phyloP scores from a whole-genome alignment of 2,329 filamentous ascomycete genomes.

The Fusarium incarnatum region DNA sequence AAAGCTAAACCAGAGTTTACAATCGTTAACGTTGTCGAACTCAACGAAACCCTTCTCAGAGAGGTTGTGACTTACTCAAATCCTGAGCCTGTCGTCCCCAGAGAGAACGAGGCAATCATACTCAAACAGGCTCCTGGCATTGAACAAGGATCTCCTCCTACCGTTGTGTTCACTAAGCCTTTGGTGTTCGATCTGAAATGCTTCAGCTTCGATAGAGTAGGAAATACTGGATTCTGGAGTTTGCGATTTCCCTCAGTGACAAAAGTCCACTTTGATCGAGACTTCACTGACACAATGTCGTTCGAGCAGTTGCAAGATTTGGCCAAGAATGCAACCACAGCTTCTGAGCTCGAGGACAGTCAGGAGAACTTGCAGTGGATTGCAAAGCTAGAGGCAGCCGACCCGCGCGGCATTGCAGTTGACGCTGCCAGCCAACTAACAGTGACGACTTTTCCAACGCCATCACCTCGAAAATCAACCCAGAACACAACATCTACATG shows the following conservation, averaged over 20 bases:
- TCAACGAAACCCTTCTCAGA: constrained; percentile 64
- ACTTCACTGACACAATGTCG: constrained; percentile 74
- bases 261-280: constrained; percentile 82
- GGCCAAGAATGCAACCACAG: constrained; percentile 67
- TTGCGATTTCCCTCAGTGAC: constrained; percentile 80
- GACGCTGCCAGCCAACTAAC: constrained; percentile 62
- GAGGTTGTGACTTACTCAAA: constrained; percentile 62
- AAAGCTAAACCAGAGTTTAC: constrained; percentile 69
- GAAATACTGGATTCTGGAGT: constrained; percentile 76
- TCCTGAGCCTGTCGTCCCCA: constrained; percentile 55
- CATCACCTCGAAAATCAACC: constrained; percentile 49
- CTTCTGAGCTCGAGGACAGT: constrained; percentile 63
- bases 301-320: constrained; percentile 77
- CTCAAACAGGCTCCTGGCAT: constrained; percentile 61
- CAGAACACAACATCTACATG: constrained; percentile 39
- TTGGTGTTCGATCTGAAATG: constrained; percentile 85
- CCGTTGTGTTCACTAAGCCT: constrained; percentile 73
- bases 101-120: constrained; percentile 55
- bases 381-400: constrained; percentile 66
- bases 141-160: constrained; percentile 56
- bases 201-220: constrained; percentile 80
- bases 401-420: constrained; percentile 58
- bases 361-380: constrained; percentile 73
- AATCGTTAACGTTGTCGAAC: constrained; percentile 72
- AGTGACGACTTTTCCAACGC: constrained; percentile 52